These are phyloP conservation scores for Heterotrichella gracilis DNA, from an alignment of 352 stramenopile species.

Conservation along the genomic window DNA sequence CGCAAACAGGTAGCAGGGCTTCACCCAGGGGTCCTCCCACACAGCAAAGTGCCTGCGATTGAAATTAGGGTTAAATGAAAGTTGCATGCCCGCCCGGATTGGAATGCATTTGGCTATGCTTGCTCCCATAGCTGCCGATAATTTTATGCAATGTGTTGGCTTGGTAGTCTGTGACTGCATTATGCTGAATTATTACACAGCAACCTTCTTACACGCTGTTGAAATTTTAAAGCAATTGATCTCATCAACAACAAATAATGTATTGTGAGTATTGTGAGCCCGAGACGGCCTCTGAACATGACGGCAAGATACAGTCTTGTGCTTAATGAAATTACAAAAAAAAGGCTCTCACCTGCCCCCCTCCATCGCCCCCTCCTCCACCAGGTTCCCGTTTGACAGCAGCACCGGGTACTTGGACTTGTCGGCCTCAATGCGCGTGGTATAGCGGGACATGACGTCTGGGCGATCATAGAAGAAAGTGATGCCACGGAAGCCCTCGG, in stretches of 20 bases:
- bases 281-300: slow-evolving; percentile 7
- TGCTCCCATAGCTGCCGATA: neutral
- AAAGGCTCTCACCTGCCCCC: no score
- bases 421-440: slow-evolving; percentile 28
- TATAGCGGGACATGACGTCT: slow-evolving; percentile 43
- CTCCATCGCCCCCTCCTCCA: slow-evolving; percentile 25
- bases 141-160: neutral
- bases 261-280: neutral
- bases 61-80: neutral
- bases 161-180: neutral
- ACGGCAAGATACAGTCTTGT: no score
- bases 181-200: no score
- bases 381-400: slow-evolving; percentile 43
- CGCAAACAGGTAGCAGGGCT: slow-evolving; percentile 48
- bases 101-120: neutral
- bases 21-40: slow-evolving; percentile 45
- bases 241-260: no score
- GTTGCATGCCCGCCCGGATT: neutral
- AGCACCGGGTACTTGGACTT: slow-evolving; percentile 31
- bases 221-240: no score
- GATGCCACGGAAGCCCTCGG: slow-evolving; percentile 35
- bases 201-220: no score
- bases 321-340: no score
- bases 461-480: slow-evolving; percentile 43
- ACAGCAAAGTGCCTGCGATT: slow-evolving; percentile 29